Evolutionary conservation across 805 yeast species (phyloP), one percentile per base, ranked within the genome.

Genomic region (Ogataea kodamae): DNA sequence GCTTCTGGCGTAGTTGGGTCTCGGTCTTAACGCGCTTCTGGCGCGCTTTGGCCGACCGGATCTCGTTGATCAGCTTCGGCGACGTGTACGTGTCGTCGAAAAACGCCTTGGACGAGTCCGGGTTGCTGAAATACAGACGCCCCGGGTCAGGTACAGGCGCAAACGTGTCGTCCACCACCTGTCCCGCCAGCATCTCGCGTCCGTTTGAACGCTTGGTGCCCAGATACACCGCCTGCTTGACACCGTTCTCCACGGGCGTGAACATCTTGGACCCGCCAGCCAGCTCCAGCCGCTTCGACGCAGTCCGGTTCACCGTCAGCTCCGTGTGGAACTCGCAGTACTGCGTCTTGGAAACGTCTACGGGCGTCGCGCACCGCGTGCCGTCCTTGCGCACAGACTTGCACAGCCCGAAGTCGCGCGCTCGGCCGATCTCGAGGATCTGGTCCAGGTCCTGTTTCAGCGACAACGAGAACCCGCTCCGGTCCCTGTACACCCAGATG

Each of bases 321-420:
- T 85, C 90, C 11, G 71, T 64, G 51, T 89, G 97, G 48, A 62
- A 86, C 9, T 76, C 77, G 57, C 97, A 89, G 39, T 74, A 69
- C 15, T 68, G 71, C 5, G 73, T 61, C 24, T 64, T 66, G 6
- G 70, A 58, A 13, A 54, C 59, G 50, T 87, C 76, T 4, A 88
- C 72, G 24, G 84, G 79, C 5, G 71, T 63, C 8, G 61, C 62
- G 59, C 97, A 89, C 6, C 55, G 48, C 5, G 60, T 52, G 10
- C 79, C 78, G 19, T 67, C 73, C 25, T 62, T 59, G 18, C 67
- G 72, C 9, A 62, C 51, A 3, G 63, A 45, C 9, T 70, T 67
- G 55, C 98, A 90, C 35, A 64, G 64, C 0, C 84, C 94, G 29
- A 81, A 70, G 50, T 85, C 74, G 38, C 70, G 68, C 13, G 87